These are phyloP conservation scores for Blastocladiella emersonii DNA, from an alignment of 371 early-diverging fungal genomes.

Conservation along the genomic window DNA sequence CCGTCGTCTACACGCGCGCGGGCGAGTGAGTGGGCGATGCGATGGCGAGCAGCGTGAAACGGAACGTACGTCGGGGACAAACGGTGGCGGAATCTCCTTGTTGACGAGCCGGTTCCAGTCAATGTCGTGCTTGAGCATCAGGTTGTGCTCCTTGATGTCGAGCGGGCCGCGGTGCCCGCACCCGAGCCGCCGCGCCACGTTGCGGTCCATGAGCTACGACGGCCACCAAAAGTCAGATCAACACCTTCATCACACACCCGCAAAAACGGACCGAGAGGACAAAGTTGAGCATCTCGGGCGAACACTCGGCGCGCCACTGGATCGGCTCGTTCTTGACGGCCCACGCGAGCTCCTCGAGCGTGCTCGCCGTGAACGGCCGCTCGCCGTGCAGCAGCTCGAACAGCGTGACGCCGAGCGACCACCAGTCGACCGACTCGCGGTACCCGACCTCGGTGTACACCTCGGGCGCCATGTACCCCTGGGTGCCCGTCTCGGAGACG, in stretches of 20 bases:
- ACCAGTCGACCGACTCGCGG: conserved; percentile 32
- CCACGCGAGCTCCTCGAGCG: not conserved
- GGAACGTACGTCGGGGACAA: conserved; percentile 38
- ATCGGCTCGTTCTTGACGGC: not conserved
- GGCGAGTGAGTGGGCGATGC: no score
- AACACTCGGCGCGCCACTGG: not conserved
- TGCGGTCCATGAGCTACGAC: conserved; percentile 39
- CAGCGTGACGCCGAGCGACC: conserved; percentile 37
- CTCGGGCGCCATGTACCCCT: conserved; percentile 19
- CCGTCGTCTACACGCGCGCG: not conserved
- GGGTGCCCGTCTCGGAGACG: conserved; percentile 20
- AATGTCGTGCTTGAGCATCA: conserved; percentile 32
- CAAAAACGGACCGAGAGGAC: not conserved
- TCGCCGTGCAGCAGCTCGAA: conserved; percentile 3
- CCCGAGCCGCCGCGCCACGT: conserved; percentile 42
- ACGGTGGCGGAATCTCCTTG: conserved; percentile 43
- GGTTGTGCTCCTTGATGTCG: conserved; percentile 38
- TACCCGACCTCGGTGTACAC: conserved; percentile 25
- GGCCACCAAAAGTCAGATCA: not conserved
- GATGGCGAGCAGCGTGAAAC: not conserved
- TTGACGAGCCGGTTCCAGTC: conserved; percentile 38
- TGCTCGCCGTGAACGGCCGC: not conserved
- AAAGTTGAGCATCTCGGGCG: conserved; percentile 3
- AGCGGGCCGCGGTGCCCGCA: conserved; percentile 34
- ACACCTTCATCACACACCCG: not conserved